These are phyloP conservation scores for Citrus trifoliata DNA, from an alignment of 345 rosid species.

Conservation along the genomic window DNA sequence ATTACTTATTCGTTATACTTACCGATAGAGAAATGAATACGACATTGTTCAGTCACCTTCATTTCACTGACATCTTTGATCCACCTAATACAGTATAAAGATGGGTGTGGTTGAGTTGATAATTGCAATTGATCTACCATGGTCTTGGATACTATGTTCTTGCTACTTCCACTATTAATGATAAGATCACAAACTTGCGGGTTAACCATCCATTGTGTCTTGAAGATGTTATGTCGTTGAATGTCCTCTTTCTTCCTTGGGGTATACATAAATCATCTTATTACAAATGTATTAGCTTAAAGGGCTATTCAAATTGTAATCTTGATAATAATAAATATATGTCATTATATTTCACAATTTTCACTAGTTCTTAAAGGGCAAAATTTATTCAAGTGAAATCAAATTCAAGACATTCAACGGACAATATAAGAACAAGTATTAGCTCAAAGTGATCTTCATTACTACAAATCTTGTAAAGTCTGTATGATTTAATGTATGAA, in stretches of 20 bases:
- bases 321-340: too few species aligned
- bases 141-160: background rate
- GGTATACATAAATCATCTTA: background rate
- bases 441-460: too few species aligned
- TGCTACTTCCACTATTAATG: background rate
- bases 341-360: too few species aligned
- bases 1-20: background rate
- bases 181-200: background rate
- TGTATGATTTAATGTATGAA: too few species aligned
- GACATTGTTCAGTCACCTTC: background rate
- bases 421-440: too few species aligned
- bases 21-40: background rate
- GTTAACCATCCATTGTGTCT: background rate
- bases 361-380: too few species aligned
- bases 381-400: too few species aligned
- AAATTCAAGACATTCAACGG: too few species aligned
- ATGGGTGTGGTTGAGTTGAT: background rate
- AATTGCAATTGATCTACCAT: background rate
- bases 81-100: background rate
- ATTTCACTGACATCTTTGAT: background rate
- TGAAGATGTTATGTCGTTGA: too few species aligned
- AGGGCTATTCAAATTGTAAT: too few species aligned
- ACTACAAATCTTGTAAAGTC: too few species aligned
- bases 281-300: background rate
- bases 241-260: fast-evolving